These are phyloP conservation scores for Rhizopogon roseolus DNA, from an alignment of 768 basidiomycete species.

Conservation along the genomic window DNA sequence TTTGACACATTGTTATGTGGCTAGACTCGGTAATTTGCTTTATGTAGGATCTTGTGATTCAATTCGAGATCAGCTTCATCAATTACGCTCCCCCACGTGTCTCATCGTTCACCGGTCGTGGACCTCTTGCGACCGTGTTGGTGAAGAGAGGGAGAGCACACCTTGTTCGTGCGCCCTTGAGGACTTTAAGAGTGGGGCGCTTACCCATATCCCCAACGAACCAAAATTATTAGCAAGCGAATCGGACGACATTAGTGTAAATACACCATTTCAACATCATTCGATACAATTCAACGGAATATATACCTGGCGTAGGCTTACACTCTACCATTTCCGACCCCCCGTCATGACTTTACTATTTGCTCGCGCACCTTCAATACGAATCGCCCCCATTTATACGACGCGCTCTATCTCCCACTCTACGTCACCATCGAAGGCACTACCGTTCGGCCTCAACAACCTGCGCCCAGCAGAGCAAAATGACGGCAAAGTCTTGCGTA, in stretches of 20 bases:
- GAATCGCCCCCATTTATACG: slow-evolving; percentile 7
- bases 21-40: not conserved
- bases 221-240: not conserved
- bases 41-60: too few relatives aligned
- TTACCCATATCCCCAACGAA: slow-evolving; percentile 5
- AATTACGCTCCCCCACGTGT: not conserved
- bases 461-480: slow-evolving; percentile 22
- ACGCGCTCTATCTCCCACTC: slow-evolving; percentile 26
- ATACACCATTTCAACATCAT: slow-evolving; percentile 7
- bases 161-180: not conserved
- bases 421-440: slow-evolving; percentile 31
- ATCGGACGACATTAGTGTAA: slow-evolving; percentile 5
- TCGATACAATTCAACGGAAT: slow-evolving; percentile 6
- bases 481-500: slow-evolving; percentile 31
- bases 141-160: not conserved
- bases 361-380: slow-evolving; percentile 9
- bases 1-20: slow-evolving; percentile 8
- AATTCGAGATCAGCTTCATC: too few relatives aligned
- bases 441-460: slow-evolving; percentile 49
- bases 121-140: not conserved
- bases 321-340: not conserved
- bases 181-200: not conserved
- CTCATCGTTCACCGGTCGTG: not conserved
- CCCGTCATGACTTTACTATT: slow-evolving; percentile 14
- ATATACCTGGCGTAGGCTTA: slow-evolving; percentile 13